Conservation (phyloP, 169 alveolate species). For the Plasmodium gonderi region DNA sequence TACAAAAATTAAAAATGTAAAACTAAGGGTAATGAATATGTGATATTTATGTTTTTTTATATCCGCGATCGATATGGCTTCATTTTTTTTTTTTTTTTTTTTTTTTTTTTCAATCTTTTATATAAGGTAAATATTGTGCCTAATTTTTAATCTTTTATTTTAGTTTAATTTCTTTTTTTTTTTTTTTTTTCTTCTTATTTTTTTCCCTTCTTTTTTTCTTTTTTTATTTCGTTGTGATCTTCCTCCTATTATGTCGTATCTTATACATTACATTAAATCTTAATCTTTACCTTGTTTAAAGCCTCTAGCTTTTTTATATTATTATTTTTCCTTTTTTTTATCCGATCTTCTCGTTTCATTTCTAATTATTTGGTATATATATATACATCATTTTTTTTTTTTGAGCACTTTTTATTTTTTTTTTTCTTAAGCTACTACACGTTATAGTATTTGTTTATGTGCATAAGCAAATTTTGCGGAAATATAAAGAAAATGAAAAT, state of each 20-base stretch:
- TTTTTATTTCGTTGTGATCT: neutral
- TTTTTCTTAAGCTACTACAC: neutral
- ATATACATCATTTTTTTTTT: neutral
- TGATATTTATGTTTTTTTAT: neutral
- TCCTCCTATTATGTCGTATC: neutral
- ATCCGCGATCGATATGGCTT: conserved; percentile 8
- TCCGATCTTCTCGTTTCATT: neutral
- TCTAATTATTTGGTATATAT: neutral
- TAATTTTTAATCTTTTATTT: neutral
- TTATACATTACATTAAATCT: neutral
- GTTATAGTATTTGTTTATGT: neutral
- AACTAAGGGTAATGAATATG: neutral
- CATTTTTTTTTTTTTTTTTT: neutral
- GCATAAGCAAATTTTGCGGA: neutral
- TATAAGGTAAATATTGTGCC: too few relatives aligned
- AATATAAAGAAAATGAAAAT: neutral
- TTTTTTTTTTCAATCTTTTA: neutral
- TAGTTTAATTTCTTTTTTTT: neutral
- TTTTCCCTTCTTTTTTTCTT: neutral
- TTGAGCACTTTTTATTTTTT: neutral
- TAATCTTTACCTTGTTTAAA: neutral
- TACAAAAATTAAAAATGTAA: neutral
- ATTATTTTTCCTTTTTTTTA: neutral
- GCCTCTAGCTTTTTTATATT: neutral
- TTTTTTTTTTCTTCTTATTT: neutral